Evolutionary conservation across 2,329 filamentous ascomycete genomes (phyloP), one percentile per base, ranked within the genome.

Genomic region (Venturia aucupariae): DNA sequence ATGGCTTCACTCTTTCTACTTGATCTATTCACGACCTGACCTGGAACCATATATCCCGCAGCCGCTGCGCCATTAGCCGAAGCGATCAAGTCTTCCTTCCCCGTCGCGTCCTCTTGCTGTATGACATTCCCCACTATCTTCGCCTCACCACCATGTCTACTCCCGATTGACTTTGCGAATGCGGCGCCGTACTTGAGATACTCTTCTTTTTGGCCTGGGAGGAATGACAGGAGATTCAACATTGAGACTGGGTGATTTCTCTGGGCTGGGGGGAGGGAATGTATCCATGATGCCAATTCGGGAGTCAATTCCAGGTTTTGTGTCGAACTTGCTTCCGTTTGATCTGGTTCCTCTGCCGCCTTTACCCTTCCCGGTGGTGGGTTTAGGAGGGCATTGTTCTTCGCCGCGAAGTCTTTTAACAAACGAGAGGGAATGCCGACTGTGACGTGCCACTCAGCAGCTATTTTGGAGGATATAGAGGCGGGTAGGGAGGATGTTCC

Each of bases 171-270:
- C 62, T 74, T 70, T 0, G 75, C 75, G 67, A 83, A 83, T 32
- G 78, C 82, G n/a, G 75, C 75, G 3, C 85, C 85, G 70, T 88
- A 87, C 59, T 80, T 74, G 22, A 81, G 74, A 68, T 87, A 88
- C 60, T 77, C 75, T 30, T 74, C 72, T 69, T 85, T 84, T 66
- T 76, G 79, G 13, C 77, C 79, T 0, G 72, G 75, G 54, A 77
- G 77, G 74, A 88, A 87, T 46, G 84, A 77, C 4, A 88, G 77
- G 3, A 87, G 74, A 66, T 88, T 87, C 46, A 87, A 76, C 85
- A 87, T 88, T 1, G 81, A 83, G 1, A 87, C 81, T 0, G 85
- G 80, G 44, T 71, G 73, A 55, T 69, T 71, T 74, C 71, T 69
- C 70, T 67, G 65, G 41, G 67, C 60, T 0, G 61, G 59, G 1